Evolutionary conservation across 2,329 filamentous ascomycete genomes (phyloP).

Genomic region (Pseudogymnoascus sp.): DNA sequence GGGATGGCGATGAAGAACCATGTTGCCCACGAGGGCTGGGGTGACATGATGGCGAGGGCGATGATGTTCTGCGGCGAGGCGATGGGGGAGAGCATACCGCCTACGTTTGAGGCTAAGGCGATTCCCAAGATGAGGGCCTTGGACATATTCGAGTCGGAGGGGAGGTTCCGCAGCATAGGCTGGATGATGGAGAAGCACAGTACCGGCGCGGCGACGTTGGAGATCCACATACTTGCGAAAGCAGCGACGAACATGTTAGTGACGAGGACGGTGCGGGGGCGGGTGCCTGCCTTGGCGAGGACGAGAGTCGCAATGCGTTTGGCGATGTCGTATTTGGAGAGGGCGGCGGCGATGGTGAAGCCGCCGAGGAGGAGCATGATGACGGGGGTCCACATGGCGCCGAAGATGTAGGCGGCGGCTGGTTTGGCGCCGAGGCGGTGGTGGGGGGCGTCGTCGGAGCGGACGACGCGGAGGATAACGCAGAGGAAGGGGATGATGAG

Average conservation of each 20-base stretch:
- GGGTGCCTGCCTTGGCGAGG: conserved; percentile 90
- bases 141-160: conserved; percentile 83
- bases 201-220: conserved; percentile 93
- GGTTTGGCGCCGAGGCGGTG: conserved; percentile 68
- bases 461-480: conserved; percentile 77
- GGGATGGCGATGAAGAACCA: conserved; percentile 98
- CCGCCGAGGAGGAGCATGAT: conserved; percentile 97
- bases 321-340: conserved; percentile 96
- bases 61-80: conserved; percentile 97
- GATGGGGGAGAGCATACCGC: conserved; percentile 92
- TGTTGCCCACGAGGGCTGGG: conserved; percentile 81
- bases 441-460: conserved; percentile 64
- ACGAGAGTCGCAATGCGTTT: conserved; percentile 96
- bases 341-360: conserved; percentile 88
- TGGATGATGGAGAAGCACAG: conserved; percentile 97
- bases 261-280: conserved; percentile 80
- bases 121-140: conserved; percentile 95
- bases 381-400: conserved; percentile 98
- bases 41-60: conserved; percentile 90
- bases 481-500: conserved; percentile 89
- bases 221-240: conserved; percentile 98
- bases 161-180: conserved; percentile 89
- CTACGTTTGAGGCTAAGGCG: conserved; percentile 89
- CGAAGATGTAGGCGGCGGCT: conserved; percentile 78
- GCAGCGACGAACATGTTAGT: conserved; percentile 98